Evolutionary conservation across 2,329 filamentous ascomycete species (phyloP), one percentile per base, ranked within the genome.

Genomic region (Aureobasidium vineae): DNA sequence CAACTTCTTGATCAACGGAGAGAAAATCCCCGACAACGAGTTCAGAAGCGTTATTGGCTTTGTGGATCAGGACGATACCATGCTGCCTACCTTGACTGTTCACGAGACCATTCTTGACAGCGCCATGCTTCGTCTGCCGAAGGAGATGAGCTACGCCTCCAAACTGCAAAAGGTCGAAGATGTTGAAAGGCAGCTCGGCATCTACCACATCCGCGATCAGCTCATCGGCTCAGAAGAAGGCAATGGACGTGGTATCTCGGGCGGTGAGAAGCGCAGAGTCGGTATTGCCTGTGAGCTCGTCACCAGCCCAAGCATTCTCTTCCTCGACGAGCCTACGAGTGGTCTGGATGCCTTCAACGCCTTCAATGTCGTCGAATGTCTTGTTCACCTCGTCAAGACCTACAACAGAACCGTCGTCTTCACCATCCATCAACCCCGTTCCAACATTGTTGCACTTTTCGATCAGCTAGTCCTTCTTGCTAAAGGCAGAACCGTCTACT

Each of bases 331-430:
- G 75, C 95, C 95, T 1, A 99, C 95, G 0, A 98, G 94, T 74
- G 95, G 95, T 64, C 83, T 98, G 26, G 95, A 99, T 77, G 92
- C 95, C 0, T 99, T 88, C 82, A 99, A 99, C 75, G 96, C 96
- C 6, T 99, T 95, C 82, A 99, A 99, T 70, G 95, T 99, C 45
- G 88, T 99, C 31, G 95, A 99, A 76, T 98, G 93, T 73, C 84
- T 99, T 11, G 94, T 98, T 45, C 97, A 90, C 1, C 81, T 99
- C 52, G 95, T 96, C 61, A 97, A 97, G 81, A 95, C 88, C 49
- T 99, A 98, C 80, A 96, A 97, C 79, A 86, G 96, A 68, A 99
- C 96, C 0, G 92, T 99, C 65, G 90, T 99, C 69, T 97, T 99
- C 79, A 99, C 95, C 16, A 99, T 99, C 70, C 95, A 99, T 77